Conservation (phyloP, 2,329 filamentous ascomycete species). For the Nigrograna mackinnonii region DNA sequence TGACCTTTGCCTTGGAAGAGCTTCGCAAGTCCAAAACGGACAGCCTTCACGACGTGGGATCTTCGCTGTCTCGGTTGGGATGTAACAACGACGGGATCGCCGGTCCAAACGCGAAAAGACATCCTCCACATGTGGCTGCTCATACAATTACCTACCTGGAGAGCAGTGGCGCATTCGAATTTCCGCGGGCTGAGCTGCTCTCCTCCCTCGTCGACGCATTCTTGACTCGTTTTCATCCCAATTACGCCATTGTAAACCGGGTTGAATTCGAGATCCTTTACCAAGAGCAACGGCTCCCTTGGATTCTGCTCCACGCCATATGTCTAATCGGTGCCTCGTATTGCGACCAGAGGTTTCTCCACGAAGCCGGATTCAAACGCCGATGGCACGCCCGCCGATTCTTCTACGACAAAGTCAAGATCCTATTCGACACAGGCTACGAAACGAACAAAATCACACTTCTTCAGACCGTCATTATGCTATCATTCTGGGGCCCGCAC, state of each 20-base stretch:
- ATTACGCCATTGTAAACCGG: not conserved
- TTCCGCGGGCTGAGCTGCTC: not conserved
- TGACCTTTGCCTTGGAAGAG: not conserved
- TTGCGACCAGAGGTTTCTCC: not conserved
- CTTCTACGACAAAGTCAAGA: not conserved
- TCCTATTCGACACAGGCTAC: not conserved
- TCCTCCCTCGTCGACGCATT: not conserved
- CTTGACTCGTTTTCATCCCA: not conserved
- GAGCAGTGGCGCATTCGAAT: not conserved
- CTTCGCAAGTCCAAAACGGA: not conserved
- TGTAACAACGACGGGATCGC: not conserved
- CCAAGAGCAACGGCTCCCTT: constrained; percentile 5
- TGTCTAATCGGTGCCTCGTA: not conserved
- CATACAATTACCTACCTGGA: not conserved
- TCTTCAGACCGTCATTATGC: not conserved
- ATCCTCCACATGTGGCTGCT: not conserved
- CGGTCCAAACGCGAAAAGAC: not conserved
- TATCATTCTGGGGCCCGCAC: constrained; percentile 4
- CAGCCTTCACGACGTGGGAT: not conserved
- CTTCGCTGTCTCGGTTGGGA: not conserved
- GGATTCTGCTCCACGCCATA: not conserved
- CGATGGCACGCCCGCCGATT: not conserved
- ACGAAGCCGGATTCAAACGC: not conserved
- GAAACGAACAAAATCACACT: not conserved
- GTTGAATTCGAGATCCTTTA: constrained; percentile 4